These are phyloP conservation scores for Stephania cephalantha DNA, from an alignment of 164 flowering plant species.

Conservation along the genomic window DNA sequence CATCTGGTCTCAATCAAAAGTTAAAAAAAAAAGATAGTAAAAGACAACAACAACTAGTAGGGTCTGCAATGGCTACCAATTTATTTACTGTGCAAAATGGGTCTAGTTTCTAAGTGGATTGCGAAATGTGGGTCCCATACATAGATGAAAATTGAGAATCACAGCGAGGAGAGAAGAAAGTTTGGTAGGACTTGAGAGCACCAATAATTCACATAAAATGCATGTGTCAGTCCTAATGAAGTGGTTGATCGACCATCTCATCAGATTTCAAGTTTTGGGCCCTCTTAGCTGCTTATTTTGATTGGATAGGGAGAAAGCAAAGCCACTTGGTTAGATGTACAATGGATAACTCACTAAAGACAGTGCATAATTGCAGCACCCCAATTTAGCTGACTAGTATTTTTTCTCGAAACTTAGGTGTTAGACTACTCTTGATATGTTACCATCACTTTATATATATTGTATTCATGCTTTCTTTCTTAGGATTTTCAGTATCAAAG, in stretches of 20 bases:
- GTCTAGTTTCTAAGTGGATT: background rate
- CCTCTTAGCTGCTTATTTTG: background rate
- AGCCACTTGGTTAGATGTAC: background rate
- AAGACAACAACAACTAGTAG: background rate
- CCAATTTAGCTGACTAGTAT: no score
- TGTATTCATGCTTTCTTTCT: no score
- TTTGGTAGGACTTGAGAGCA: background rate
- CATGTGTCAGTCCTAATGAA: background rate
- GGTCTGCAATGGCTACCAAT: background rate
- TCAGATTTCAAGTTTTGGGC: slow-evolving; percentile 18
- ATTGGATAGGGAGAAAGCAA: background rate
- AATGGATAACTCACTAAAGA: background rate
- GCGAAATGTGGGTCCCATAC: background rate
- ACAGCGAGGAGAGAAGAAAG: background rate
- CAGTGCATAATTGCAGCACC: background rate
- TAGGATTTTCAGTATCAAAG: no score
- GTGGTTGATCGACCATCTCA: slow-evolving; percentile 34
- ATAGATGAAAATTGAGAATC: background rate
- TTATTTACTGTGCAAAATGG: background rate
- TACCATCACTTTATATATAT: background rate
- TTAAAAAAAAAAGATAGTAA: no score
- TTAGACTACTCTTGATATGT: background rate
- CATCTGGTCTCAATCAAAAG: background rate
- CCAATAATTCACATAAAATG: background rate
- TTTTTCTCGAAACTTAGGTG: background rate